Evolutionary conservation across 495 filamentous ascomycete species (phyloP).

Genomic region (Niebla homalea): DNA sequence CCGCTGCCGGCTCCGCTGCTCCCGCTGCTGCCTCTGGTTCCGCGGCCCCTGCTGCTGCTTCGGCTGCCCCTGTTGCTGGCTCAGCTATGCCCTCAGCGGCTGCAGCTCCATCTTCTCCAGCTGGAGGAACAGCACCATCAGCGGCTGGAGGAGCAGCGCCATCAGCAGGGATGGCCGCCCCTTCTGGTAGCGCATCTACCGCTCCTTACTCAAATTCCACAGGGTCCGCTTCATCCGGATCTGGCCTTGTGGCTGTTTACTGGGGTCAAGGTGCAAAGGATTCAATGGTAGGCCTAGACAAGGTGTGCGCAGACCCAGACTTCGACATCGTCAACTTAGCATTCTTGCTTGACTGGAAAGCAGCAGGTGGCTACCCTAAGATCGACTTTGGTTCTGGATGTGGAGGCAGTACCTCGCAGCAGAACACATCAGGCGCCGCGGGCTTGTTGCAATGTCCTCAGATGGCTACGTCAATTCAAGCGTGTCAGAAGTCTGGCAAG

Average conservation of each 20-base stretch:
- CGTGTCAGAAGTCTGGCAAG: conserved; percentile 36
- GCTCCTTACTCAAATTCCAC: background rate
- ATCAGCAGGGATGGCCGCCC: background rate
- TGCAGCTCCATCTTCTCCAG: background rate
- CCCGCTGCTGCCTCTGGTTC: background rate
- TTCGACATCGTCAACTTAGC: conserved; percentile 40
- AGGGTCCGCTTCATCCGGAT: conserved; percentile 2
- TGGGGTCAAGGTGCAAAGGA: conserved; percentile 14
- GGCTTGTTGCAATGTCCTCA: conserved; percentile 29
- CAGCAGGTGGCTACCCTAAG: conserved; percentile 18
- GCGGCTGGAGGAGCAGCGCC: background rate
- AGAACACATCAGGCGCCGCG: conserved; percentile 9
- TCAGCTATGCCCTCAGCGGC: background rate
- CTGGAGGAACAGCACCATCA: background rate
- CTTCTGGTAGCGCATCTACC: background rate
- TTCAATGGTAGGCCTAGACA: conserved; percentile 5
- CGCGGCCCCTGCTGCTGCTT: background rate
- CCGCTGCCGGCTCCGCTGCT: background rate
- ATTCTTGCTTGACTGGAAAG: conserved; percentile 34
- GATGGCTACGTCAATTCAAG: conserved; percentile 32
- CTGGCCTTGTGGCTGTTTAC: conserved; percentile 16
- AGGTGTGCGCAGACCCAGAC: conserved; percentile 19
- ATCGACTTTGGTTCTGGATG: conserved; percentile 20
- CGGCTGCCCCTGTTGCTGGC: background rate
- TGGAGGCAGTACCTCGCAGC: conserved; percentile 12